Percentiles rank a stretch among this genome's conserved stretches.
Conservation (phyloP, 108 stramenopile species). For the Stephanodiscus triporus region DNA sequence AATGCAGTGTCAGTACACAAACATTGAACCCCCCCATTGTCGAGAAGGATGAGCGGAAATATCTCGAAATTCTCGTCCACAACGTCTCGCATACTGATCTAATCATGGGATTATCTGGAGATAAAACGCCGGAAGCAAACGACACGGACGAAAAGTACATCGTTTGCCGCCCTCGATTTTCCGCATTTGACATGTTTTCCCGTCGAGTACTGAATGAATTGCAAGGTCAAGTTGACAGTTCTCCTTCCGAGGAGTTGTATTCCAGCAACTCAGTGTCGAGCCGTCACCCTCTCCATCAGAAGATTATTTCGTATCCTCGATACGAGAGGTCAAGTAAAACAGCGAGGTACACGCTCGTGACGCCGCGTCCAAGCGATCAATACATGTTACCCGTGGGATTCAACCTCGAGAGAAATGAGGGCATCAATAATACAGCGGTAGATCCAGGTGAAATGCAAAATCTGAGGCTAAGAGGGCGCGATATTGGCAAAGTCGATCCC, state of each 20-base stretch:
- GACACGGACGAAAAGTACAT: slow-evolving; percentile 53
- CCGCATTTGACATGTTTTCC: slow-evolving; percentile 79
- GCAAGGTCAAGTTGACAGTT: background rate
- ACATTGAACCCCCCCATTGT: background rate
- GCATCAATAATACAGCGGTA: slow-evolving; percentile 16
- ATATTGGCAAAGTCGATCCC: slow-evolving; percentile 54
- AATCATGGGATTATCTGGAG: slow-evolving; percentile 68
- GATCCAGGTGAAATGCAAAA: slow-evolving; percentile 51
- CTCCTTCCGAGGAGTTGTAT: background rate
- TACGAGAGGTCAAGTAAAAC: slow-evolving; percentile 69
- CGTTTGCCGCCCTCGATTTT: slow-evolving; percentile 78
- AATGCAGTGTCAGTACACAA: slow-evolving; percentile 33
- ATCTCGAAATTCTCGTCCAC: slow-evolving; percentile 90
- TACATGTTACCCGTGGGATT: slow-evolving; percentile 69
- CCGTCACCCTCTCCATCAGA: slow-evolving; percentile 14
- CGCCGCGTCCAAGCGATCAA: slow-evolving; percentile 48
- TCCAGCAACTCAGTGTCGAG: background rate
- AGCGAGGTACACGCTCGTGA: slow-evolving; percentile 60
- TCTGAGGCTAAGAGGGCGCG: slow-evolving; percentile 71
- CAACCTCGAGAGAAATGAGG: slow-evolving; percentile 32
- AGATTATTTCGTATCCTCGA: slow-evolving; percentile 62
- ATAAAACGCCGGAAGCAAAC: slow-evolving; percentile 9
- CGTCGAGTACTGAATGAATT: slow-evolving; percentile 50
- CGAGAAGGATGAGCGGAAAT: slow-evolving; percentile 30
- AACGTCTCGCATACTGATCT: slow-evolving; percentile 95